phyloP scores from a whole-genome alignment of 257 asterid genomes.

The Rhazya stricta region DNA sequence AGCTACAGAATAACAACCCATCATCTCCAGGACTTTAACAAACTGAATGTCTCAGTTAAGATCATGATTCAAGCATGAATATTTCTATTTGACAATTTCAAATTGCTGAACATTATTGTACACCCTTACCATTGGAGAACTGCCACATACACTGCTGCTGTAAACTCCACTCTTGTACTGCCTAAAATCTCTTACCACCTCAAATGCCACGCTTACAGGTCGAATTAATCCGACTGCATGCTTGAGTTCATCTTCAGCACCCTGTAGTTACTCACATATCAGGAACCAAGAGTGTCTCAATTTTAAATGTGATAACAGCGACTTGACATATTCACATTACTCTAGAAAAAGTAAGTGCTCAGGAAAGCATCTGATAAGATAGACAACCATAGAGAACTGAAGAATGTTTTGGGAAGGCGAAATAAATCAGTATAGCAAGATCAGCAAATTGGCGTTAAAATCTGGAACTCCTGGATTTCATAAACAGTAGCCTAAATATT shows the following conservation, averaged over 20 bases:
- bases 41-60: neutral
- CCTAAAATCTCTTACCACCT: conserved; percentile 56
- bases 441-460: neutral
- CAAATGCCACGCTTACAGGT: conserved; percentile 89
- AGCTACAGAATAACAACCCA: neutral
- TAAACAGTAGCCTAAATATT: neutral
- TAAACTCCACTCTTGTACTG: conserved; percentile 62
- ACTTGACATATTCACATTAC: neutral
- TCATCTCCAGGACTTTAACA: neutral
- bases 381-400: neutral
- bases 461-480: neutral
- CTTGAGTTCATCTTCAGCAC: conserved; percentile 81
- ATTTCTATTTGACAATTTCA: neutral
- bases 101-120: neutral
- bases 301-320: neutral
- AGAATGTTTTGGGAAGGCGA: neutral
- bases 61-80: neutral
- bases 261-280: conserved; percentile 35
- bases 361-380: neutral
- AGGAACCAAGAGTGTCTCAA: conserved; percentile 1
- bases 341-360: neutral
- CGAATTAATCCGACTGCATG: conserved; percentile 75
- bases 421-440: neutral
- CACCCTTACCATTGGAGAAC: conserved; percentile 57
- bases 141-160: conserved; percentile 65